Evolutionary conservation across 2,329 filamentous ascomycete genomes (phyloP), one percentile per base, ranked within the genome.

Genomic region (Sclerotinia spermophila): DNA sequence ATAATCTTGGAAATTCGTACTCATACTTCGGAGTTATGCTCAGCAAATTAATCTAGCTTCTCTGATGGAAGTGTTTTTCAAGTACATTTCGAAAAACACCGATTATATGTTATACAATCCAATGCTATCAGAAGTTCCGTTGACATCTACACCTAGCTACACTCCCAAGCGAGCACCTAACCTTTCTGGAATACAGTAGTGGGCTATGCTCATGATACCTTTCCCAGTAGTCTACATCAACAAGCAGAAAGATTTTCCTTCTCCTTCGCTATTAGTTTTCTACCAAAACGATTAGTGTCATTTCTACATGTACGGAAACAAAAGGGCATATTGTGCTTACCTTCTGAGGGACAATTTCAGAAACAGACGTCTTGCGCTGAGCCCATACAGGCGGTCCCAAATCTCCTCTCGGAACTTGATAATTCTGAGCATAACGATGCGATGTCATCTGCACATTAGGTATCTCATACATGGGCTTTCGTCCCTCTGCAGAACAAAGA

Each of bases 391-490:
- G 48, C 13, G 48, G n/a, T 51, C 24, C 48, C 48, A 51, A 17
- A 51, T 17, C 5, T 17, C n/a, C 24, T 51, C 5, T 8, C 48
- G 48, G 24, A n/a, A 2, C 11, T 51, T 0, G 48, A 27, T 27
- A 3, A 5, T 1, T 5, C 27, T 38, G 24, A 17, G 0, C 6
- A 38, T n/a, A 2, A 51, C 11, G n/a, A 51, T 51, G 13, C 48
- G 48, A 27, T 27, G n/a, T 7, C 0, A 6, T 13, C 24, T 13
- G 0, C 13, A 27, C 2, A 35, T 59, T 17, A n/a, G 21, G 21
- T n/a, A 2, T 2, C 0, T 38, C 55, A n/a, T 8, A 3, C 21
- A 17, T n/a, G 1, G 21, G 55, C 0, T 5, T 59, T 38, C 1
- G 55, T n/a, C 55, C 33, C 17, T 59, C 11, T 35, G 21, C 38